A percentile compares a stretch with the other conserved stretches of the same genome.
These are phyloP conservation scores for Plectosphaerella sp. DNA, from an alignment of 2,329 filamentous ascomycete species.

Conservation along the genomic window DNA sequence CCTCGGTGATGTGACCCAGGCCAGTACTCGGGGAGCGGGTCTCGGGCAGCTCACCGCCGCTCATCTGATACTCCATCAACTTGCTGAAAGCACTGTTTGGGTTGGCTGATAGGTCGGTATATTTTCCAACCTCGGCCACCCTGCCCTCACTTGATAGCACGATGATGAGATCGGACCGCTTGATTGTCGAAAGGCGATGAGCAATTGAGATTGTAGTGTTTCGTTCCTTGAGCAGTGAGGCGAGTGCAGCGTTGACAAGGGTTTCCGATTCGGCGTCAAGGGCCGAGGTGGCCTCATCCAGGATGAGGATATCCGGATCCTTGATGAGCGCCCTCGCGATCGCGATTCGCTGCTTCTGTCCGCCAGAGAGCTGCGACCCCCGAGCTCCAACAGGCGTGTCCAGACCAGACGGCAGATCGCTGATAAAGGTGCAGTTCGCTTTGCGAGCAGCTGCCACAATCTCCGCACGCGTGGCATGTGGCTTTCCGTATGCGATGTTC, in stretches of 20 bases:
- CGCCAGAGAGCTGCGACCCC: slow-evolving; percentile 89
- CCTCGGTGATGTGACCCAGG: slow-evolving; percentile 41
- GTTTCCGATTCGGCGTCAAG: slow-evolving; percentile 96
- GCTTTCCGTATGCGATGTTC: slow-evolving; percentile 89
- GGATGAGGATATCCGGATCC: slow-evolving; percentile 91
- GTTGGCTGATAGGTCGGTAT: slow-evolving; percentile 68
- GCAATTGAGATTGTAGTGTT: slow-evolving; percentile 98
- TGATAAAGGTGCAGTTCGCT: slow-evolving; percentile 95
- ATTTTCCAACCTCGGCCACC: slow-evolving; percentile 88
- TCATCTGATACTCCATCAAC: slow-evolving; percentile 99
- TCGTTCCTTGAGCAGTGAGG: slow-evolving; percentile 72
- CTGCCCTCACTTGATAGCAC: slow-evolving; percentile 81
- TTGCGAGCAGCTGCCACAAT: slow-evolving; percentile 83
- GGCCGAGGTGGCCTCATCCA: slow-evolving; percentile 94
- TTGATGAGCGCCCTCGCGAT: slow-evolving; percentile 94
- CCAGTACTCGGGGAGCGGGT: slow-evolving; percentile 18
- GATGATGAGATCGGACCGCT: slow-evolving; percentile 90
- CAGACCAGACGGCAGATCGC: slow-evolving; percentile 91
- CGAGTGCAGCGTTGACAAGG: slow-evolving; percentile 86
- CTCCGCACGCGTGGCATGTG: slow-evolving; percentile 70
- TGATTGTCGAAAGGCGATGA: slow-evolving; percentile 92
- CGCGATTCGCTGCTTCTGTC: slow-evolving; percentile 96
- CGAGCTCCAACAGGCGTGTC: slow-evolving; percentile 91
- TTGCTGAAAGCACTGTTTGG: slow-evolving; percentile 82
- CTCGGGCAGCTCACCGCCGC: slow-evolving; percentile 63